A percentile compares a stretch with the other conserved stretches of the same genome.
phyloP scores from a whole-genome alignment of 2,329 filamentous ascomycete genomes.

The Nemania diffusa region DNA sequence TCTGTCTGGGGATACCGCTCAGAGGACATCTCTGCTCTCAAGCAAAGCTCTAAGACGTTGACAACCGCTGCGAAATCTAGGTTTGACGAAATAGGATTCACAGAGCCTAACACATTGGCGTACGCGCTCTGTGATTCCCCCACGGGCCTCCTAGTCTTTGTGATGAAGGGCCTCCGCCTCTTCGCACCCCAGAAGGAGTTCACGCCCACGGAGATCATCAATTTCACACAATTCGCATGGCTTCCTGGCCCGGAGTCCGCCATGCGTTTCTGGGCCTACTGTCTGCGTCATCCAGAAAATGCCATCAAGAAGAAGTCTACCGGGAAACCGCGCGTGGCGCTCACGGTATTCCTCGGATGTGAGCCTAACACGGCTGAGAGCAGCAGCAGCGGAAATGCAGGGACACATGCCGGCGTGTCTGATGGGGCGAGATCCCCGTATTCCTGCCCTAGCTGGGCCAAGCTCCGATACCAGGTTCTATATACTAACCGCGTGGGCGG shows the following conservation, averaged over 20 bases:
- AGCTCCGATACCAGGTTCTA: conserved; percentile 56
- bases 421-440: conserved; percentile 48
- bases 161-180: conserved; percentile 59
- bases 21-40: conserved; percentile 61
- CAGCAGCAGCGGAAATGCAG: conserved; percentile 36
- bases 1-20: conserved; percentile 66
- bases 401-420: conserved; percentile 25
- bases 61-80: conserved; percentile 43
- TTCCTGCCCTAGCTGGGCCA: conserved; percentile 62
- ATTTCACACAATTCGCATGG: conserved; percentile 71
- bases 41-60: conserved; percentile 41
- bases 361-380: conserved; percentile 27
- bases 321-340: conserved; percentile 54
- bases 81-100: conserved; percentile 47
- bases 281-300: conserved; percentile 51
- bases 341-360: conserved; percentile 61
- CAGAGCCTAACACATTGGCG: conserved; percentile 64
- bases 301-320: conserved; percentile 39
- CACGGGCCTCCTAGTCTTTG: conserved; percentile 65
- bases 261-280: conserved; percentile 65
- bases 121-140: conserved; percentile 73
- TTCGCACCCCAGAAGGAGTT: conserved; percentile 55
- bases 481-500: conserved; percentile 54
- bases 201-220: conserved; percentile 65
- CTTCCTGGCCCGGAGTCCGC: conserved; percentile 72